phyloP scores from a whole-genome alignment of 768 basidiomycete genomes.

The Filobasidium floriforme region DNA sequence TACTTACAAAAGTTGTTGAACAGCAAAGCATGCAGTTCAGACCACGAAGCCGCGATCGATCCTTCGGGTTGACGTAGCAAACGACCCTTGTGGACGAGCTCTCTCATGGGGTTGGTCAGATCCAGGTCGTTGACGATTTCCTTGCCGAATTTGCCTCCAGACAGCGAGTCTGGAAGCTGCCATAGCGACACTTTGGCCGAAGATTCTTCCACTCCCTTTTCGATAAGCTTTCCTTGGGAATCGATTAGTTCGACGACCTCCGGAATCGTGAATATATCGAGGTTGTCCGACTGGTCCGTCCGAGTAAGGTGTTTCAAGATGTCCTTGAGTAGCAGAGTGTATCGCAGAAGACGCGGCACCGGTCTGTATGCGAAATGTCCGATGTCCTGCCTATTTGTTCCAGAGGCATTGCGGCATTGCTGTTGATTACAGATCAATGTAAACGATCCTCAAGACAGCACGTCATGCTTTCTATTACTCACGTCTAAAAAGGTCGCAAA shows the following conservation, averaged over 20 bases:
- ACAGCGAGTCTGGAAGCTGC: constrained; percentile 48
- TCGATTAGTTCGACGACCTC: constrained; percentile 81
- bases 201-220: constrained; percentile 75
- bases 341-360: constrained; percentile 79
- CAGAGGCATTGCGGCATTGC: constrained; percentile 58
- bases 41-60: constrained; percentile 73
- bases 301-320: constrained; percentile 68
- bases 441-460: not conserved
- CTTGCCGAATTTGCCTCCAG: constrained; percentile 35
- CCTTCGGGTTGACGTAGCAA: constrained; percentile 79
- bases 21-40: constrained; percentile 76
- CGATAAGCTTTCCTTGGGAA: constrained; percentile 73
- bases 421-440: not conserved
- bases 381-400: constrained; percentile 77
- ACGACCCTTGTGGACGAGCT: constrained; percentile 73
- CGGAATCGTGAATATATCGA: constrained; percentile 74
- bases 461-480: not conserved
- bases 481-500: constrained; percentile 41
- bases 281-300: constrained; percentile 51
- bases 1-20: constrained; percentile 88
- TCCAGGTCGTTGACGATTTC: constrained; percentile 54
- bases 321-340: constrained; percentile 71
- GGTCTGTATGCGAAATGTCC: constrained; percentile 88
- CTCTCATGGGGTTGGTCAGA: constrained; percentile 69
- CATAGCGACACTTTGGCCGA: constrained; percentile 85